Percentiles rank a stretch among this genome's conserved stretches.
These are phyloP conservation scores for Syzygium syzygioides DNA, from an alignment of 441 rosid species.

Conservation along the genomic window DNA sequence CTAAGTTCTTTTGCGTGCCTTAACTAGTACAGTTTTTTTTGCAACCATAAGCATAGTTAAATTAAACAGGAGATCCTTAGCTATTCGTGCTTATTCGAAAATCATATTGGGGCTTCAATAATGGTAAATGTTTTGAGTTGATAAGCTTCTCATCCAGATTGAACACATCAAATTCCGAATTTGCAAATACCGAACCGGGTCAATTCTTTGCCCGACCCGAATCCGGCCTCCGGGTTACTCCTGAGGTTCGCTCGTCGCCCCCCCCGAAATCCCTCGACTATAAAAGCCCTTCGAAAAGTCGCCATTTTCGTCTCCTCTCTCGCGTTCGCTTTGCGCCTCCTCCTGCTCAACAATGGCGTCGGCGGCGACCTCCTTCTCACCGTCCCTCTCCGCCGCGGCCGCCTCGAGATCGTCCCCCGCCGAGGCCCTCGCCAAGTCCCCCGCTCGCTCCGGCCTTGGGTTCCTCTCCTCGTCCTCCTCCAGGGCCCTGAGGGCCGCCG, in stretches of 20 bases:
- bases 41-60: neutral
- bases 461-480: slow-evolving; percentile 32
- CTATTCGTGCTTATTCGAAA: accelerated
- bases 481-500: slow-evolving; percentile 12
- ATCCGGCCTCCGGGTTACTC: neutral
- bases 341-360: slow-evolving; percentile 11
- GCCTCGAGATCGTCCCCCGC: slow-evolving; percentile 15
- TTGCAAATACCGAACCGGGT: neutral
- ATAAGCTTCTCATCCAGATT: no score
- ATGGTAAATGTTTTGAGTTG: no score
- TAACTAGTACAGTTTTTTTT: neutral
- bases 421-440: slow-evolving; percentile 4
- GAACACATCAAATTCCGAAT: neutral
- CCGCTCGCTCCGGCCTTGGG: slow-evolving; percentile 10
- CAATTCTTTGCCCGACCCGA: neutral
- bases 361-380: slow-evolving; percentile 35
- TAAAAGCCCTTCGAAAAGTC: accelerated
- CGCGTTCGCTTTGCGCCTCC: neutral
- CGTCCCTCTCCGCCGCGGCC: slow-evolving; percentile 22
- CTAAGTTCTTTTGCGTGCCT: neutral
- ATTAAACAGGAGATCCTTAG: neutral
- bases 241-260: no score
- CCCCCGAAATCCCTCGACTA: neutral
- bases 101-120: neutral
- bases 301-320: neutral